Evolutionary conservation across 208 protist species (phyloP), one percentile per base, ranked within the genome.

Genomic region (Crithidia brevicula): DNA sequence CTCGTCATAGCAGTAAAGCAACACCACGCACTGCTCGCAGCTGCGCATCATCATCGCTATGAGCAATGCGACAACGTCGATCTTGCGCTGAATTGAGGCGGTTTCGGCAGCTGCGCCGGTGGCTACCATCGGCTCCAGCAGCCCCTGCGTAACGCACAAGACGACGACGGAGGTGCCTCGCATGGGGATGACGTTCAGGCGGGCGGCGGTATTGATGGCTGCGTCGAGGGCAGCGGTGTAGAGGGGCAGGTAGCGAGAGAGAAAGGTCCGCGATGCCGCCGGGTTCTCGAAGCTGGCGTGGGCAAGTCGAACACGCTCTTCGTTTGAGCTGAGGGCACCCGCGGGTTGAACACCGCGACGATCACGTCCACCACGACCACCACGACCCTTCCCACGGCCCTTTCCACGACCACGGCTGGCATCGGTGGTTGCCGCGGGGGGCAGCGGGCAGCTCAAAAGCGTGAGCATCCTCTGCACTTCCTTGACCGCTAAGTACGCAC

Each of bases 101-200:
- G 88, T 69, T 11, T 51, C 45, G 9, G 51, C 33, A 6, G 60
- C 47, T 7, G 22, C 63, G 4, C 43, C 67, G n/a, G 34, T 67
- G 33, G 72, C 74, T 16, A 51, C 53, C 28, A 93, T 62, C 10
- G 31, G 43, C 18, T 72, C 25, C 10, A 59, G 42, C 53, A 94
- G 77, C 3, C 33, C 57, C 20, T 43, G 22, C 9, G 53, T 74
- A 6, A 94, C 49, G 58, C 92, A 83, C 31, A 92, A 49, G 27
- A 99, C 75, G 6, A 98, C 82, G 28, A 98, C 38, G 3, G 95
- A 95, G 18, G 36, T 70, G 36, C 97, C 97, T 31, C 68, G 47
- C 70, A 98, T 94, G 16, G 95, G 96, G 20, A 70, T 67, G 16
- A 98, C 85, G 77, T 99, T 98, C 34, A 96, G 74, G 20, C 69